A percentile compares a stretch with the other conserved stretches of the same genome.
phyloP scores from a whole-genome alignment of 805 yeast genomes.

The Clavispora asparagi region DNA sequence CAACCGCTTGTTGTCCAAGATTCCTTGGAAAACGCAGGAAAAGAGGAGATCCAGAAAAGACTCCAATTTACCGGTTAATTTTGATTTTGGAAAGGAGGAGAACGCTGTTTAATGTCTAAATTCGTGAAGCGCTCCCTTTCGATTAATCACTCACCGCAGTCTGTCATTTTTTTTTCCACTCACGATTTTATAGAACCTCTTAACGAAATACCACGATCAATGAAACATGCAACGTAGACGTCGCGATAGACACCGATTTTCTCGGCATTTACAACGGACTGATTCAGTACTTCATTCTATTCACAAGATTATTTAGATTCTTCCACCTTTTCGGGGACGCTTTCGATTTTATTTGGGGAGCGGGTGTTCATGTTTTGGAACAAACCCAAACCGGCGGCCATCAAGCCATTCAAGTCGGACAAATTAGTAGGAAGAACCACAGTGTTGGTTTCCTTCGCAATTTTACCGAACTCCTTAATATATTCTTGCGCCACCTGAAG shows the following conservation, averaged over 20 bases:
- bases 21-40: conserved; percentile 12
- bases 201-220: not conserved
- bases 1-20: conserved; percentile 9
- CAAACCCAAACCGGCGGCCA: conserved; percentile 74
- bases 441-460: conserved; percentile 79
- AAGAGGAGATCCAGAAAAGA: conserved; percentile 48
- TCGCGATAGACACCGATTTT: too few species aligned
- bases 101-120: not conserved
- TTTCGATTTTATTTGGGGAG: not conserved
- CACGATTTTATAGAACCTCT: not conserved
- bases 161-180: conserved; percentile 1
- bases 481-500: conserved; percentile 81
- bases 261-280: not conserved
- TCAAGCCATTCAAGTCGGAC: conserved; percentile 67
- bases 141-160: not conserved
- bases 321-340: not conserved
- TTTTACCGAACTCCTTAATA: conserved; percentile 72
- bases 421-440: conserved; percentile 72
- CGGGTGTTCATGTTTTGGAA: conserved; percentile 45
- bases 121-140: not conserved
- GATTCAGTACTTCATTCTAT: not conserved
- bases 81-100: conserved; percentile 21
- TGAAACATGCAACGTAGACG: too few species aligned
- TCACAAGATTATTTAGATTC: not conserved
- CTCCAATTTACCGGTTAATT: conserved; percentile 44